Conservation (phyloP, 192 early-diverging fungal species). For the Coemansia umbellata region DNA sequence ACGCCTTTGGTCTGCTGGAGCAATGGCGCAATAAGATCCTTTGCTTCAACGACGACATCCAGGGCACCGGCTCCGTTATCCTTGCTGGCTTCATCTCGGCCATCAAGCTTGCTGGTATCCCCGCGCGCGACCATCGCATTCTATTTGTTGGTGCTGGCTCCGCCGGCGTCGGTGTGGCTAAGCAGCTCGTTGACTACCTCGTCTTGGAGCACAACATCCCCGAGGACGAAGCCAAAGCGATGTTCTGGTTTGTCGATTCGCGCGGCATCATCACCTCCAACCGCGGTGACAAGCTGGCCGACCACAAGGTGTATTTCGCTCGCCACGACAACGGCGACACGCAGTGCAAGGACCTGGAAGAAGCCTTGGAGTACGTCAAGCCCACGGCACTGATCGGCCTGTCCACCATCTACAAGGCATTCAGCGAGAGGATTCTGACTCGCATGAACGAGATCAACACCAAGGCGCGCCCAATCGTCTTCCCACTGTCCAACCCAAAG, state of each 20-base stretch:
- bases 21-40: slow-evolving; percentile 72
- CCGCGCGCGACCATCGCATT: slow-evolving; percentile 73
- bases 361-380: slow-evolving; percentile 79
- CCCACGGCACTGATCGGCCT: slow-evolving; percentile 92
- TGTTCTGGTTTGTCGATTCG: slow-evolving; percentile 83
- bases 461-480: slow-evolving; percentile 71
- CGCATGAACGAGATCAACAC: slow-evolving; percentile 71
- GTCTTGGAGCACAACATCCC: slow-evolving; percentile 67
- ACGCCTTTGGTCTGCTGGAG: slow-evolving; percentile 81
- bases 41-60: slow-evolving; percentile 86
- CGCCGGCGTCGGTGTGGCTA: slow-evolving; percentile 93
- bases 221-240: slow-evolving; percentile 57
- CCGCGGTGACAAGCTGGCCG: slow-evolving; percentile 77
- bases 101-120: slow-evolving; percentile 61
- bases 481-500: slow-evolving; percentile 86
- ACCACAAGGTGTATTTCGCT: slow-evolving; percentile 85
- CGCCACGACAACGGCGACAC: slow-evolving; percentile 78
- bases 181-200: slow-evolving; percentile 82
- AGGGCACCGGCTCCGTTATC: slow-evolving; percentile 80
- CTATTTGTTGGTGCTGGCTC: slow-evolving; percentile 94
- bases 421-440: slow-evolving; percentile 64
- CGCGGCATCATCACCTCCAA: slow-evolving; percentile 88
- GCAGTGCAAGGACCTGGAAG: slow-evolving; percentile 69
- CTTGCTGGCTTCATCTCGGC: slow-evolving; percentile 91
- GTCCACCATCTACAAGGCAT: slow-evolving; percentile 73